Evolutionary conservation across 352 stramenopile genomes (phyloP), one percentile per base, ranked within the genome.

Genomic region (Globisporangium camurandrum): DNA sequence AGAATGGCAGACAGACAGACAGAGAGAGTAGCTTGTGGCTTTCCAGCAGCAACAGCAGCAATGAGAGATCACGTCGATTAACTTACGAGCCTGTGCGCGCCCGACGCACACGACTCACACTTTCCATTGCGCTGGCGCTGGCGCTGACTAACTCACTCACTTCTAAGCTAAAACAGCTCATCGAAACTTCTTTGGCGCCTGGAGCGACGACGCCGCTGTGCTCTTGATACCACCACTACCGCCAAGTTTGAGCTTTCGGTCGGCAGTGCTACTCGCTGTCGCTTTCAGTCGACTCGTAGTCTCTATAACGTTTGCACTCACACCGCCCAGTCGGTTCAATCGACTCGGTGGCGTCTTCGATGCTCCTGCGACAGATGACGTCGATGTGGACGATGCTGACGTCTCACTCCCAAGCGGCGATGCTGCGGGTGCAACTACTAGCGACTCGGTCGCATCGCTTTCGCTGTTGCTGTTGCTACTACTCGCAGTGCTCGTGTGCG

Each of bases 181-280:
- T 37, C 53, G 46, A 20, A 59, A 59, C 20, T 53, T 53, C 39
- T 47, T 50, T 16, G 53, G 53, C 5, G 39, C 38, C n/a, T 54
- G 53, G 31, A 59, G 41, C n/a, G 53, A 49, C 24, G 53, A 49
- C 23, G 33, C 27, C 9, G 30, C 16, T 28, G 36, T 30, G 43
- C 23, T 34, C 30, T 34, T 54, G 24, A 20, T 39, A 24, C 28
- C 31, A n/a, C 46, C 34, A 24, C 28, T 40, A n/a, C 46, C 30
- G 20, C 53, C 53, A 31, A 54, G 27, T 39, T 54, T 59, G 4
- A 59, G 46, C 39, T 59, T 59, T 4, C 53, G 53, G 17, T 59
- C 53, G 17, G 28, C 51, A 5, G 24, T 34, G 26, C 12, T 50
- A 2, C 16, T 31, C 26, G 42, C 20, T 14, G 24, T 59, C 49